Base-by-base conservation (phyloP, 2,329 filamentous ascomycete species). In the Piedraia hortae region DNA sequence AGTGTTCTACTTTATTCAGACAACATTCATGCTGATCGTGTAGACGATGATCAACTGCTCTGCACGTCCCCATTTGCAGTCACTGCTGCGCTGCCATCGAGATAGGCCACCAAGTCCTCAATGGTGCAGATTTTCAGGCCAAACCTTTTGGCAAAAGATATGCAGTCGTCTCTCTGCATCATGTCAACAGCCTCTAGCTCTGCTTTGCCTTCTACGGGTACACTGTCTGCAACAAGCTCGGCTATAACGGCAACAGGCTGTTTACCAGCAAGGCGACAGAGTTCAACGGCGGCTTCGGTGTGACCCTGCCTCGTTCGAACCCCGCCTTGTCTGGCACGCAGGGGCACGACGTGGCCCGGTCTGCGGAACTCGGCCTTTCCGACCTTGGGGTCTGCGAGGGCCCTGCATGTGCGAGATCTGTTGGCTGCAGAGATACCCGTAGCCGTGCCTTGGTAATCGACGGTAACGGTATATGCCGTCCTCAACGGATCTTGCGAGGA, bases 101-200 rank as follows among this genome's bases (percentile, higher is more conserved):
- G 51, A 43, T 88, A 72, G 26, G 53, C 54, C 13, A 82, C 69
- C 48, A 97, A 47, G 47, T 82, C 78, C 42, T 82, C 78, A 48
- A 97, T 93, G 14, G 85, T 93, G 49, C 80, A 89, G 27, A 89
- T 77, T 53, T 72, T 85, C 34, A 97, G 53, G 4, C 78, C 78
- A 66, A 72, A 93, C 47, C 59, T 66, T 46, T 65, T 64, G 13
- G 78, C 85, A 56, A 97, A 97, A 22, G 56, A 60, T 39, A 97
- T 53, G 49, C 80, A 91, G 16, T 63, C 73, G 50, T 90, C 77
- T 31, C 77, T 64, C 34, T 78, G 54, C 65, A 93, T 68, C 85
- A 97, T 97, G 12, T 71, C 75, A n/a, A 50, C 48, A 10, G 60
- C 65, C 6, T 45, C 44, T 33, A 66, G 53, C 37, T 72, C 51